phyloP scores from a whole-genome alignment of 768 basidiomycete genomes.

The Tricholoma sp. region DNA sequence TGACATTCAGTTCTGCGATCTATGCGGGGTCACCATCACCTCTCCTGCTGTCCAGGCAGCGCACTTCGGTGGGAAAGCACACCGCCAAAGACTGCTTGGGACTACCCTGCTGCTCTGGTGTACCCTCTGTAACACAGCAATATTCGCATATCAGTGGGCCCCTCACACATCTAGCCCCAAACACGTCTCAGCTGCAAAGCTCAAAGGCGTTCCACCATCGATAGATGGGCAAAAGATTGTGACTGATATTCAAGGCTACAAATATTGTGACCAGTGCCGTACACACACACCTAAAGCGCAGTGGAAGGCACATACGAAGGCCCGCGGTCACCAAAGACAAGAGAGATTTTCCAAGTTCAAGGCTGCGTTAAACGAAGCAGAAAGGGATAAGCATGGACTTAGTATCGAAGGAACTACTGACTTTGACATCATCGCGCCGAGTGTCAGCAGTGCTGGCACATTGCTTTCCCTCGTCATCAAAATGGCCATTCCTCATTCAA shows the following conservation, averaged over 20 bases:
- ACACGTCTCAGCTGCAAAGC: slow-evolving; percentile 9
- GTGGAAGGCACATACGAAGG: slow-evolving; percentile 28
- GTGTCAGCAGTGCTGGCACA: slow-evolving; percentile 20
- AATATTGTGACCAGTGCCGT: slow-evolving; percentile 24
- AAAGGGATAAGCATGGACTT: slow-evolving; percentile 49
- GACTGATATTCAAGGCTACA: slow-evolving; percentile 1
- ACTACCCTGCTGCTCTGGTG: slow-evolving; percentile 23
- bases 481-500: slow-evolving; percentile 24
- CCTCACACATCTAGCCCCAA: slow-evolving; percentile 10
- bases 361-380: slow-evolving; percentile 42
- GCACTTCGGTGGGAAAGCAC: slow-evolving; percentile 27
- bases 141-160: slow-evolving; percentile 15
- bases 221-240: slow-evolving; percentile 23
- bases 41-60: slow-evolving; percentile 14
- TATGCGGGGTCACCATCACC: slow-evolving; percentile 34
- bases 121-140: slow-evolving; percentile 24
- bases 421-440: slow-evolving; percentile 42
- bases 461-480: slow-evolving; percentile 15
- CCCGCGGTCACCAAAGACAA: slow-evolving; percentile 25
- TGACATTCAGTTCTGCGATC: slow-evolving; percentile 31
- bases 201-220: slow-evolving; percentile 15
- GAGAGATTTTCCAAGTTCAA: slow-evolving; percentile 32
- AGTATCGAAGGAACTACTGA: slow-evolving; percentile 37
- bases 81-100: slow-evolving; percentile 22
- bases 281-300: slow-evolving; percentile 1